Conservation (phyloP, 176 grass and related monocot species). For the Luzula sylvatica region DNA sequence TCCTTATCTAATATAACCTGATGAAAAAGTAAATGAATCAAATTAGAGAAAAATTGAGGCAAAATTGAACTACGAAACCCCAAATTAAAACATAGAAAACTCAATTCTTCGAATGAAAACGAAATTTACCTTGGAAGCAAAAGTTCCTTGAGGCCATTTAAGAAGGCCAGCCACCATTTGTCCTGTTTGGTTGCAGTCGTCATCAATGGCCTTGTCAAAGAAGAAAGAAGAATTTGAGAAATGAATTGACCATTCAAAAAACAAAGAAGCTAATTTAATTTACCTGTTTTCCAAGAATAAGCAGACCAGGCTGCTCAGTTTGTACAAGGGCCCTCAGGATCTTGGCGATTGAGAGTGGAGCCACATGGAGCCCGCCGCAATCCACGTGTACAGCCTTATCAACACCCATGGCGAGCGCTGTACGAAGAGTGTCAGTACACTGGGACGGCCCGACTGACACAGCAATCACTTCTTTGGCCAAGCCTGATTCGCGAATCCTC, state of each 20-base stretch:
- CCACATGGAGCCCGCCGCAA: constrained; percentile 32
- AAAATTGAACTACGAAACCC: background rate
- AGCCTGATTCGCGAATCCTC: constrained; percentile 56
- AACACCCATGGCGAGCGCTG: constrained; percentile 88
- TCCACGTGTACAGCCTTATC: constrained; percentile 81
- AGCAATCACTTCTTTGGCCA: constrained; percentile 55
- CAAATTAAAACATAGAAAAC: background rate
- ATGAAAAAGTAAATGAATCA: constrained; percentile 7
- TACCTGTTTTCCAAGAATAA: constrained; percentile 94
- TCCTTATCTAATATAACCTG: constrained; percentile 79
- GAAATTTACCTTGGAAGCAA: constrained; percentile 61
- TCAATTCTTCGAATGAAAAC: background rate
- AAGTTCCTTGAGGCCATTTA: constrained; percentile 84
- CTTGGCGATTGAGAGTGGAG: constrained; percentile 75
- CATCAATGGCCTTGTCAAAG: constrained; percentile 69
- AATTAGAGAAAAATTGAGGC: constrained; percentile 6
- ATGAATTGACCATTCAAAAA: no score
- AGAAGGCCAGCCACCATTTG: constrained; percentile 89
- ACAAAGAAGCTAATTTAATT: background rate
- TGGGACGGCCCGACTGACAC: constrained; percentile 64
- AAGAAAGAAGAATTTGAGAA: no score
- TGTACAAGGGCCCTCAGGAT: constrained; percentile 56
- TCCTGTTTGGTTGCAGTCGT: constrained; percentile 95
- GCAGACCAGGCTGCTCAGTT: constrained; percentile 46
- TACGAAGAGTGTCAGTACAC: constrained; percentile 78